These are phyloP conservation scores for Blastocladiella britannica DNA, from an alignment of 192 early-diverging fungal species.

Conservation along the genomic window DNA sequence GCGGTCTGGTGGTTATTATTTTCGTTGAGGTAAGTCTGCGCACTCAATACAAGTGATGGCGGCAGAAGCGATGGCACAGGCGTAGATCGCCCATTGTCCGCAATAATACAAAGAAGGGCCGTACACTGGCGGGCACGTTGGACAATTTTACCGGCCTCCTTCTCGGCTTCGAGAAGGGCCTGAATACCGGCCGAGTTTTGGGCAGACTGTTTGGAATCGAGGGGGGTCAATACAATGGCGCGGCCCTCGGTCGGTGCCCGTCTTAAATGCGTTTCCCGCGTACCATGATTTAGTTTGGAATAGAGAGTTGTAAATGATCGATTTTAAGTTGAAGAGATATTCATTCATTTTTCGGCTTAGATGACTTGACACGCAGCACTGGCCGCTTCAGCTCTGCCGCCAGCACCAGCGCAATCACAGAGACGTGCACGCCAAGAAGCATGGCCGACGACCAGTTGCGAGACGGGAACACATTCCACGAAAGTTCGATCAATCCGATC, in stretches of 20 bases:
- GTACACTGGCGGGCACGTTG: slow-evolving; percentile 75
- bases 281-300: too few species aligned
- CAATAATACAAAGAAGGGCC: background rate
- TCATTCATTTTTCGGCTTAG: too few species aligned
- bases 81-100: background rate
- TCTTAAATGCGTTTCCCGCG: too few species aligned
- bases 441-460: slow-evolving; percentile 26
- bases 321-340: too few species aligned
- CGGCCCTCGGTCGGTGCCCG: too few species aligned
- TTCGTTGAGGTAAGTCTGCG: background rate
- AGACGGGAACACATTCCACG: slow-evolving; percentile 79
- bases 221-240: background rate
- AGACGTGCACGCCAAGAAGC: too few species aligned
- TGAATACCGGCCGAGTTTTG: slow-evolving; percentile 79
- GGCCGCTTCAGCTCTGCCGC: too few species aligned
- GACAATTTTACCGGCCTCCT: slow-evolving; percentile 84
- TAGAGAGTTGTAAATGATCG: too few species aligned
- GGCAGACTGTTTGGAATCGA: slow-evolving; percentile 11
- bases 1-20: too few species aligned
- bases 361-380: too few species aligned
- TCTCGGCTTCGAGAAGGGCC: slow-evolving; percentile 92
- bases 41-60: background rate
- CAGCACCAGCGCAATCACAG: too few species aligned
- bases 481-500: slow-evolving; percentile 38
- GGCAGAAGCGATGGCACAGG: background rate